Evolutionary conservation across 1,139 yeast species (phyloP).

Genomic region (Nakaseomyces uthaithaninus): DNA sequence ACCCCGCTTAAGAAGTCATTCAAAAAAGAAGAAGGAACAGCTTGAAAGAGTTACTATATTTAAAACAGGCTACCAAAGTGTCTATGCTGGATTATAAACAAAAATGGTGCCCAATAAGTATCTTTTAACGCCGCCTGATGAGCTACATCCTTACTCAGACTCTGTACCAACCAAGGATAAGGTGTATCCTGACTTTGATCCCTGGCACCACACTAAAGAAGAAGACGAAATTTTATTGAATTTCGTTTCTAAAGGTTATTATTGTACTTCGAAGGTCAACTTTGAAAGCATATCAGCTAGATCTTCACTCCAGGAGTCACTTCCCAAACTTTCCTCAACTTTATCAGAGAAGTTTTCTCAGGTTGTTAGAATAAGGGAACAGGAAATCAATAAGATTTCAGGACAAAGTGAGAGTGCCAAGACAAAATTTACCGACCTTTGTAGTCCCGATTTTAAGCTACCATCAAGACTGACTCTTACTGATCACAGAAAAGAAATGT

Average conservation of each 20-base stretch:
- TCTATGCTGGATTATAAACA: not conserved
- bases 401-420: slow-evolving; percentile 10
- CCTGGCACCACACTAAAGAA: slow-evolving; percentile 62
- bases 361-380: slow-evolving; percentile 59
- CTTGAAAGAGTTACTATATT: no score
- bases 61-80: no score
- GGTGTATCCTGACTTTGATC: slow-evolving; percentile 64
- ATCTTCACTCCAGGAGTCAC: slow-evolving; percentile 38
- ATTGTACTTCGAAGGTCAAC: slow-evolving; percentile 46
- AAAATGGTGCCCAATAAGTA: slow-evolving; percentile 30
- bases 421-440: slow-evolving; percentile 17
- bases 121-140: slow-evolving; percentile 30
- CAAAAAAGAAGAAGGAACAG: no score
- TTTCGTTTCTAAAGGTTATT: slow-evolving; percentile 52
- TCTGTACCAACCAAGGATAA: slow-evolving; percentile 8
- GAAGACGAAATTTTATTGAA: slow-evolving; percentile 45
- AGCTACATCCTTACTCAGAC: slow-evolving; percentile 26
- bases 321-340: slow-evolving; percentile 48
- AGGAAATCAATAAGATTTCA: slow-evolving; percentile 61
- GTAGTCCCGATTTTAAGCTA: slow-evolving; percentile 29
- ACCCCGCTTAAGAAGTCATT: no score
- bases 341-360: slow-evolving; percentile 53
- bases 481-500: slow-evolving; percentile 71
- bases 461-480: slow-evolving; percentile 68
- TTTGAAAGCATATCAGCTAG: slow-evolving; percentile 53